phyloP scores from a whole-genome alignment of 306 rosid species.

The Lupinus albus region DNA sequence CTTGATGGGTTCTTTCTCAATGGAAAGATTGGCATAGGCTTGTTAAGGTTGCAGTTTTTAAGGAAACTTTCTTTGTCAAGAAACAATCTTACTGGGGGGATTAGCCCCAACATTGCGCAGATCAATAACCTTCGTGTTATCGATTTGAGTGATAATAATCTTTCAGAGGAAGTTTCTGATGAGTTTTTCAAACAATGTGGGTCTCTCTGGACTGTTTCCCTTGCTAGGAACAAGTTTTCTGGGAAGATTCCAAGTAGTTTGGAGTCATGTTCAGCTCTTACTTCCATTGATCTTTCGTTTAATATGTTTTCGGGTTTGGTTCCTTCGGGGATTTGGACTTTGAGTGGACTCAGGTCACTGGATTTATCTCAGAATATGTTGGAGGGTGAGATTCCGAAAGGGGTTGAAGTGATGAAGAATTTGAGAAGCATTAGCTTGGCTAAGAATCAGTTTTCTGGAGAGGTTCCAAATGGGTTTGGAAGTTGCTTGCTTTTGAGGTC shows the following conservation, averaged over 20 bases:
- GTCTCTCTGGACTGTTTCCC: slow-evolving; percentile 71
- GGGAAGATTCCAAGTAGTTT: slow-evolving; percentile 72
- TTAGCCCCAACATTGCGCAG: slow-evolving; percentile 65
- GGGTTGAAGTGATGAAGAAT: slow-evolving; percentile 61
- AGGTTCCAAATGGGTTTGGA: slow-evolving; percentile 76
- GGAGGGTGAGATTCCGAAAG: slow-evolving; percentile 72
- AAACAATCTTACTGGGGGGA: slow-evolving; percentile 78
- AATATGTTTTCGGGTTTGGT: slow-evolving; percentile 76
- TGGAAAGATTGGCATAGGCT: slow-evolving; percentile 83
- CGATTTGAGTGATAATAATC: slow-evolving; percentile 75
- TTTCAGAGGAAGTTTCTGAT: slow-evolving; percentile 71
- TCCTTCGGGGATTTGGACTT: slow-evolving; percentile 71
- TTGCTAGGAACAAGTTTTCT: slow-evolving; percentile 70
- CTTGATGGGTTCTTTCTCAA: slow-evolving; percentile 80
- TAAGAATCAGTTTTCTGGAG: slow-evolving; percentile 70
- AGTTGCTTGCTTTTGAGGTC: slow-evolving; percentile 86
- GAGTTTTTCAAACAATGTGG: slow-evolving; percentile 92
- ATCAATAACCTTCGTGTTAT: slow-evolving; percentile 70
- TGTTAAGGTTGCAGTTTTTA: slow-evolving; percentile 66
- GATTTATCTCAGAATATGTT: slow-evolving; percentile 75
- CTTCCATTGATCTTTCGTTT: slow-evolving; percentile 60
- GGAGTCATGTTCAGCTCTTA: slow-evolving; percentile 71
- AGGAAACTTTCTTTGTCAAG: slow-evolving; percentile 71
- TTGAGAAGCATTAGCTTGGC: slow-evolving; percentile 66
- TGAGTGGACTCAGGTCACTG: slow-evolving; percentile 78